Conservation (phyloP, 2,329 filamentous ascomycete species). For the Exutisphaerella laricina region DNA sequence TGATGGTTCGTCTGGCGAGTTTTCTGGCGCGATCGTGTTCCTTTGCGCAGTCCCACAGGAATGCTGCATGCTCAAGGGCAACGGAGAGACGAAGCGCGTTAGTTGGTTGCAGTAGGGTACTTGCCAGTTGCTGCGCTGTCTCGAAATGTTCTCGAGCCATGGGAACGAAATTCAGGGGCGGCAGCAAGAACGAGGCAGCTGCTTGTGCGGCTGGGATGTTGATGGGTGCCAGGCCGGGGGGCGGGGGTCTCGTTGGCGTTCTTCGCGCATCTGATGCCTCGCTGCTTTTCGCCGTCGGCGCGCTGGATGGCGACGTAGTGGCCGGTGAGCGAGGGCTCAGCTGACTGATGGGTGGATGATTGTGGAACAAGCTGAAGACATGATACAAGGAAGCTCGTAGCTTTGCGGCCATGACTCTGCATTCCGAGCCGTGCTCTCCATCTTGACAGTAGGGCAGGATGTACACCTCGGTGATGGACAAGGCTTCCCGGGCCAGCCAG, state of each 20-base stretch:
- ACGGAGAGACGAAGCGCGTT: slow-evolving; percentile 85
- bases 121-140: slow-evolving; percentile 68
- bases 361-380: slow-evolving; percentile 94
- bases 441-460: slow-evolving; percentile 69
- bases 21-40: slow-evolving; percentile 70
- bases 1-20: slow-evolving; percentile 75
- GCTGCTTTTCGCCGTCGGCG: slow-evolving; percentile 18
- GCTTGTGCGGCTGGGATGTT: slow-evolving; percentile 32
- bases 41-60: slow-evolving; percentile 87
- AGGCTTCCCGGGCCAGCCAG: slow-evolving; percentile 88
- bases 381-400: slow-evolving; percentile 92
- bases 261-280: slow-evolving; percentile 20
- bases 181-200: slow-evolving; percentile 68
- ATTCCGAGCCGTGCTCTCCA: slow-evolving; percentile 66
- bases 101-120: slow-evolving; percentile 72
- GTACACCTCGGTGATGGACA: slow-evolving; percentile 78
- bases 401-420: slow-evolving; percentile 87
- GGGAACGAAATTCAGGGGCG: slow-evolving; percentile 73
- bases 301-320: slow-evolving; percentile 25
- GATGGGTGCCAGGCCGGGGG: slow-evolving; percentile 37
- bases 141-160: slow-evolving; percentile 76
- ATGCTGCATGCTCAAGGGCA: slow-evolving; percentile 87
- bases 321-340: slow-evolving; percentile 34
- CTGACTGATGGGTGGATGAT: slow-evolving; percentile 69
- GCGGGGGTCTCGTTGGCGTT: slow-evolving; percentile 39